Evolutionary conservation across 306 rosid genomes (phyloP), one percentile per base, ranked within the genome.

Genomic region (Albizia julibrissin): DNA sequence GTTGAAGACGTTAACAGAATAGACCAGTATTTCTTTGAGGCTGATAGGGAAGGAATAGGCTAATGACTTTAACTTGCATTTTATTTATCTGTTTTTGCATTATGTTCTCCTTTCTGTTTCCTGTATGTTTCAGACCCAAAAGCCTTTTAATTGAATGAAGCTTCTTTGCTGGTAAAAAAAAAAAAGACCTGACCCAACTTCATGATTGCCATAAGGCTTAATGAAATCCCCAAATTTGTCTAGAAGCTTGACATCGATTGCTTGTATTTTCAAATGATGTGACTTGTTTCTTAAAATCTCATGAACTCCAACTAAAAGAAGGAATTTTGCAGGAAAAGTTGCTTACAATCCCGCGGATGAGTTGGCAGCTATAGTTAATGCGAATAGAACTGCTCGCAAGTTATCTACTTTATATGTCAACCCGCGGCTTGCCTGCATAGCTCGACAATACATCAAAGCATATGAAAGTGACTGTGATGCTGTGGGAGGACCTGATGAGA

Each of bases 371-470:
- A 79, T 12, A 8, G 69, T 87, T 11, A 84, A 87, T 15, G 86
- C 79, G 40, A 84, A 84, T 81, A 75, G 88, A 79, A 87, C 90
- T 56, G 86, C 90, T 70, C 84, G 82, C 80, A 87, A 76, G 84
- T 56, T 22, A 46, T 79, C 88, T 22, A 2, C 66, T 39, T 72
- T 84, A 82, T 52, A 16, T 9, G 86, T 79, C 82, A 87, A 84
- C 74, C 86, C 88, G 3, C 97, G 99, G 46, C 91, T 93, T 69
- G 98, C 88, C 50, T 95, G 99, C 85, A 79, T 95, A 59, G 99
- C 99, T 58, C 85, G 92, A 47, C 94, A 91, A 86, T 95, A 93
- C 94, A 90, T 95, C 6, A 91, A 93, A 80, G 94, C 93, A 0
- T 95, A 89, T 82, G 69, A 84, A 70, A 96, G 98, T 49, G 85